Evolutionary conservation across 768 basidiomycete species (phyloP).

Genomic region (Suillus placidus): DNA sequence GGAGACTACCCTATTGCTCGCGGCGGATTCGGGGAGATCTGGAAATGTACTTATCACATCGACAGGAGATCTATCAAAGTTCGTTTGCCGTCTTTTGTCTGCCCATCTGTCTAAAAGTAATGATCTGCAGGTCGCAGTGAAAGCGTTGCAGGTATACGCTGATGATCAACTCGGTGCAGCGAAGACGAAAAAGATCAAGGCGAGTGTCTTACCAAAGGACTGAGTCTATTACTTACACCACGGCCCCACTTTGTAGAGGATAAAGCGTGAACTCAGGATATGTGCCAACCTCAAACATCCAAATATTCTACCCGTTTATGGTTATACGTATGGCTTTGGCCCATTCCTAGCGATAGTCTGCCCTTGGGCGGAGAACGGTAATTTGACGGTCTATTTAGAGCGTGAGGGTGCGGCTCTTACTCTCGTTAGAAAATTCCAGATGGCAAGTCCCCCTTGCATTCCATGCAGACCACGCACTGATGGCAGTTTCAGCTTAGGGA

Average conservation of each 20-base stretch:
- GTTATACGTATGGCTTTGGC: constrained; percentile 23
- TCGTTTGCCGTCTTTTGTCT: background rate
- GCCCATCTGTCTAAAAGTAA: background rate
- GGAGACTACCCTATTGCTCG: constrained; percentile 1
- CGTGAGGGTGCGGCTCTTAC: background rate
- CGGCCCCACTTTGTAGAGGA: constrained; percentile 10
- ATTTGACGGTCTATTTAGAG: constrained; percentile 19
- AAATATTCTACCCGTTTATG: constrained; percentile 23
- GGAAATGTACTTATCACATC: background rate
- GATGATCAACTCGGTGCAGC: constrained; percentile 17
- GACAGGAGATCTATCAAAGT: background rate
- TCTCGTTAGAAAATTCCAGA: constrained; percentile 14
- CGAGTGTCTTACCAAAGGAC: background rate
- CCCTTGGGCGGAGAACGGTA: constrained; percentile 22
- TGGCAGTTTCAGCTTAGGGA: background rate
- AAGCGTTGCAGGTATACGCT: constrained; percentile 26
- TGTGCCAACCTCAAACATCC: constrained; percentile 20
- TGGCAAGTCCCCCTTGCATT: constrained; percentile 15
- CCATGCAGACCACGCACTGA: background rate
- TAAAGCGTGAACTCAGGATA: constrained; percentile 24
- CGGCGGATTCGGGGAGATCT: constrained; percentile 7
- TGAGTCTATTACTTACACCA: background rate
- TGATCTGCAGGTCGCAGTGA: constrained; percentile 25
- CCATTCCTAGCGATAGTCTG: constrained; percentile 25
- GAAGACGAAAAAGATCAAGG: constrained; percentile 17